Evolutionary conservation across 345 rosid species (phyloP).

Genomic region (Brassica incana): DNA sequence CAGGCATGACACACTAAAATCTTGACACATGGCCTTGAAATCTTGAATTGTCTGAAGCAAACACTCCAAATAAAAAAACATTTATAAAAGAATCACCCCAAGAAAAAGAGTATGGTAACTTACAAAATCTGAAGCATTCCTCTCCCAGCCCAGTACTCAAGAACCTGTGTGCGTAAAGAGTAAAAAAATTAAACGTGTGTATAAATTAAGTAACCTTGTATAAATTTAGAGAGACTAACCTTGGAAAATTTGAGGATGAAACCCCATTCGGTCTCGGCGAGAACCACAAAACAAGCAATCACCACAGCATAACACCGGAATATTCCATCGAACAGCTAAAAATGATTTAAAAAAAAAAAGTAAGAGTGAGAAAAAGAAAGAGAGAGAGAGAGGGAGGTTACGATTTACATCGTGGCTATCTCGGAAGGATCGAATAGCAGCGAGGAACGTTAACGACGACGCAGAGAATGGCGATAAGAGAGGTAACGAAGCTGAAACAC

Average conservation of each 20-base stretch:
- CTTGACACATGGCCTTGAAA: background rate
- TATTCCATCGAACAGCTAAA: slow-evolving; percentile 83
- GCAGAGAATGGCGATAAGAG: slow-evolving; percentile 74
- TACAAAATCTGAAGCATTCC: slow-evolving; percentile 99
- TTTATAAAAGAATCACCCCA: background rate
- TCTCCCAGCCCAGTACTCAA: slow-evolving; percentile 94
- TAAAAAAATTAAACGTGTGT: background rate
- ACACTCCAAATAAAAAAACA: background rate
- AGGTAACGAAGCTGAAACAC: slow-evolving; percentile 71
- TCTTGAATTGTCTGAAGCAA: background rate
- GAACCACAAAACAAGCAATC: slow-evolving; percentile 62
- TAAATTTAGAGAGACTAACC: slow-evolving; percentile 40
- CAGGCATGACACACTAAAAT: background rate
- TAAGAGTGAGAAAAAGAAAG: background rate
- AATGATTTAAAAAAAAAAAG: background rate
- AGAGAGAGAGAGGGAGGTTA: background rate
- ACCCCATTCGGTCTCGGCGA: slow-evolving; percentile 93
- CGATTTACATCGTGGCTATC: slow-evolving; percentile 66
- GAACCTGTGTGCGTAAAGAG: slow-evolving; percentile 53
- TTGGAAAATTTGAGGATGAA: slow-evolving; percentile 68
- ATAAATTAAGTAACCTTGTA: background rate
- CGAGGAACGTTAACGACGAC: slow-evolving; percentile 78
- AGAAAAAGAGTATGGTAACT: slow-evolving; percentile 38
- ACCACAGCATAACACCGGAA: slow-evolving; percentile 89
- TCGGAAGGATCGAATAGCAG: slow-evolving; percentile 76